These are phyloP conservation scores for Berberis vulgaris DNA, from an alignment of 164 flowering plant species.

Conservation along the genomic window DNA sequence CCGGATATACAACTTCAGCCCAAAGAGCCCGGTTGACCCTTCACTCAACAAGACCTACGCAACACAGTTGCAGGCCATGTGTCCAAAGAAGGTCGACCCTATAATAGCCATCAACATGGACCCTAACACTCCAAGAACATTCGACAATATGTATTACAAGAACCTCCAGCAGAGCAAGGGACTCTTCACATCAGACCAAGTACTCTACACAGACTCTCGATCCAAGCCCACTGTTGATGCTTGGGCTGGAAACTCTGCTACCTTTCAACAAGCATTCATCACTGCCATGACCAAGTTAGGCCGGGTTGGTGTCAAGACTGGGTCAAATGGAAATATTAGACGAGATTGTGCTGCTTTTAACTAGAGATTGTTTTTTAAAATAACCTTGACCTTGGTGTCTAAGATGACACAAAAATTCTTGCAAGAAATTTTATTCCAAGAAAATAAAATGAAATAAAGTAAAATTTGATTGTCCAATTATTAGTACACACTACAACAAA, in stretches of 20 bases:
- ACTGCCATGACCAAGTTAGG: conserved; percentile 77
- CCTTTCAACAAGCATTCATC: conserved; percentile 50
- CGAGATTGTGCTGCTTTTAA: conserved; percentile 28
- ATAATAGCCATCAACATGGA: conserved; percentile 72
- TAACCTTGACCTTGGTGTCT: neutral
- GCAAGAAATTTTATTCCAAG: too few species aligned
- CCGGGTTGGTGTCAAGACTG: conserved; percentile 58
- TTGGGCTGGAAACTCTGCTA: conserved; percentile 41
- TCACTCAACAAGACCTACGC: conserved; percentile 44
- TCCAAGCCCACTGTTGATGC: conserved; percentile 47
- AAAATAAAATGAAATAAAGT: too few species aligned
- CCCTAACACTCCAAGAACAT: conserved; percentile 52
- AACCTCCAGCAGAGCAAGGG: conserved; percentile 66
- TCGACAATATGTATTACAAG: conserved; percentile 71
- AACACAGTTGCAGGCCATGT: conserved; percentile 35
- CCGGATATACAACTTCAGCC: conserved; percentile 48
- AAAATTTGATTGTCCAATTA: too few species aligned
- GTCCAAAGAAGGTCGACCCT: conserved; percentile 76
- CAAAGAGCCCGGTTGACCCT: conserved; percentile 35
- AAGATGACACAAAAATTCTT: neutral
- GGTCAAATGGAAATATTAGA: conserved; percentile 43
- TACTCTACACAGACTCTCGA: conserved; percentile 45
- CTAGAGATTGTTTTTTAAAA: neutral
- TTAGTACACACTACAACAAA: too few species aligned
- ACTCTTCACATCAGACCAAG: conserved; percentile 79